Evolutionary conservation across 768 basidiomycete genomes (phyloP).

Genomic region (Chalciporus sphaerocephalus): DNA sequence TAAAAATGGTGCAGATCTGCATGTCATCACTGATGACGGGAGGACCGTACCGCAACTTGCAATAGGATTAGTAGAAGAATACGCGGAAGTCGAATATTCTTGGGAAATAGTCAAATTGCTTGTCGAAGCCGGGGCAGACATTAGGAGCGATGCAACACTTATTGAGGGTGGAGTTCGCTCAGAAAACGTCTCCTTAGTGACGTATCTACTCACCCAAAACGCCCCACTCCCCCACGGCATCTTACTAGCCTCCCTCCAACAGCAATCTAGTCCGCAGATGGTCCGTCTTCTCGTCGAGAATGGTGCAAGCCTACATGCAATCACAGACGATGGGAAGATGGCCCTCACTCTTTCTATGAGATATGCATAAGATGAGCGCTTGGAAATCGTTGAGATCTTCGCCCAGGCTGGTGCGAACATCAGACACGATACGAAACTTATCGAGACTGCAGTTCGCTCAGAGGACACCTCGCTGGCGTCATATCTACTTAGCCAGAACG

Average conservation of each 20-base stretch:
- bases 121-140: too few species aligned
- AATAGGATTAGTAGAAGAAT: too few species aligned
- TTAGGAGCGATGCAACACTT: too few species aligned
- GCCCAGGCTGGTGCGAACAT: neutral
- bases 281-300: neutral
- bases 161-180: too few species aligned
- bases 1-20: neutral
- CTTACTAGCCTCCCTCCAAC: neutral
- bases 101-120: too few species aligned
- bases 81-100: too few species aligned
- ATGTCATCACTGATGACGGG: neutral
- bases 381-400: neutral
- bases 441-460: neutral
- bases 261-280: neutral
- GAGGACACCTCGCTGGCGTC: neutral
- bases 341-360: neutral
- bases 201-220: neutral
- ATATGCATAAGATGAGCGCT: neutral
- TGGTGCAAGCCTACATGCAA: neutral
- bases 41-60: too few species aligned
- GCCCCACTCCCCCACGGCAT: neutral
- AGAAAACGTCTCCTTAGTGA: neutral
- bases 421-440: neutral
- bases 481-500: neutral
- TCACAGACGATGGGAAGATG: neutral